Base-by-base conservation (phyloP, 2,329 filamentous ascomycete species). In the Leptographium radiaticola region DNA sequence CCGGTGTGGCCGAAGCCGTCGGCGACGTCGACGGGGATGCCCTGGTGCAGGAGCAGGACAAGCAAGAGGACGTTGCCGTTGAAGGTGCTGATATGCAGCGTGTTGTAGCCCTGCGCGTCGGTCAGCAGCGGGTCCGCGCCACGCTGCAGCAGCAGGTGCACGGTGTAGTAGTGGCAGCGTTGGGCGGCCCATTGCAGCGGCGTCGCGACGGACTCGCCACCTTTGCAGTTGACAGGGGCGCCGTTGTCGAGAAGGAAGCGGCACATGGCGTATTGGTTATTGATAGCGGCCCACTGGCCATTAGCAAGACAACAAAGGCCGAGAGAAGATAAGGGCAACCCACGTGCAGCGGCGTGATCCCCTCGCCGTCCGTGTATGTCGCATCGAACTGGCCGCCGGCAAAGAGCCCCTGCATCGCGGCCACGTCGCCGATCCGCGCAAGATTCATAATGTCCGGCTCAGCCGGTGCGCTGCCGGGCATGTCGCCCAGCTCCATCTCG, bases 201-300 rank as follows among this genome's bases (percentile, higher is more conserved):
- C 45, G 93, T 97, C 16, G 93, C 91, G 44, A 95, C 79, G 11
- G 90, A 95, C 65, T 97, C 91, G 68, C 93, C 93, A 68, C 94
- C 93, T 69, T 94, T 95, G 58, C 83, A 85, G 71, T 98, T 97
- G 63, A 97, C 86, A 65, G 95, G 86, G 64, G 90, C 93, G 64
- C 89, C 89, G 58, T 74, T 70, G 50, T 80, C 87, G 66, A 98
- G 80, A 46, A 98, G 82, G 70, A 94, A 96, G 68, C 93, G 91
- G 79, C 91, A 96, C 75, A 97, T 89, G 60, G 88, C 87, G 72
- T 91, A 94, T 67, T 96, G 93, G 66, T 97, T 97, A 73, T 98
- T 98, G 68, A 98, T 97, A 40, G 94, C 89, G 48, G 93, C 93
- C 93, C 93, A 98, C 89, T 98, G 66, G 12, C 13, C n/a, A 13